These are phyloP conservation scores for Leptodermis oblonga DNA, from an alignment of 257 asterid genomes.

Conservation along the genomic window DNA sequence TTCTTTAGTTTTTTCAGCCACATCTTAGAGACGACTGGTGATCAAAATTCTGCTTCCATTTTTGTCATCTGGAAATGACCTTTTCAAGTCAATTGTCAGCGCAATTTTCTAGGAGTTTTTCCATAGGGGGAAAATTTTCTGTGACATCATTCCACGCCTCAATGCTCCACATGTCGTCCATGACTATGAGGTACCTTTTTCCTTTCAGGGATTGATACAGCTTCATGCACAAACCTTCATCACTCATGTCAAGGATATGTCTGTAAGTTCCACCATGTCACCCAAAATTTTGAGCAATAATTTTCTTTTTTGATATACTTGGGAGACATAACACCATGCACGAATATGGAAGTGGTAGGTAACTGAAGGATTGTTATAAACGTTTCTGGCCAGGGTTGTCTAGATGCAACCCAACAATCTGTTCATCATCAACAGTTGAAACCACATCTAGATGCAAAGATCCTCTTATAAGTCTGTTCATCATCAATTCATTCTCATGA, in stretches of 20 bases:
- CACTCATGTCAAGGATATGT: background rate
- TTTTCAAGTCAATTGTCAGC: no score
- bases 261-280: background rate
- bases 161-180: conserved; percentile 23
- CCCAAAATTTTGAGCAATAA: conserved; percentile 2
- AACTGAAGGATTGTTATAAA: conserved; percentile 1
- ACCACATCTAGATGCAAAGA: background rate
- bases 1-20: background rate
- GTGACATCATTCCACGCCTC: conserved; percentile 15
- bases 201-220: conserved; percentile 3
- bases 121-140: no score
- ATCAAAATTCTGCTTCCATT: conserved; percentile 24
- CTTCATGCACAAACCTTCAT: background rate
- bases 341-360: conserved; percentile 9
- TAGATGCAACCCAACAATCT: conserved; percentile 19
- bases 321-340: conserved; percentile 16
- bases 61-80: conserved; percentile 12
- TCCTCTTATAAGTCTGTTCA: conserved; percentile 4
- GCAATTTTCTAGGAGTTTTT: no score
- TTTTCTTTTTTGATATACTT: background rate
- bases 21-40: conserved; percentile 16
- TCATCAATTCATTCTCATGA: background rate
- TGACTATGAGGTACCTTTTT: conserved; percentile 16
- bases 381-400: conserved; percentile 18
- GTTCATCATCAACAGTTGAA: conserved; percentile 3